A percentile compares a stretch with the other conserved stretches of the same genome.
phyloP scores from a whole-genome alignment of 2,329 filamentous ascomycete genomes.

The Tetracladium maxilliforme region DNA sequence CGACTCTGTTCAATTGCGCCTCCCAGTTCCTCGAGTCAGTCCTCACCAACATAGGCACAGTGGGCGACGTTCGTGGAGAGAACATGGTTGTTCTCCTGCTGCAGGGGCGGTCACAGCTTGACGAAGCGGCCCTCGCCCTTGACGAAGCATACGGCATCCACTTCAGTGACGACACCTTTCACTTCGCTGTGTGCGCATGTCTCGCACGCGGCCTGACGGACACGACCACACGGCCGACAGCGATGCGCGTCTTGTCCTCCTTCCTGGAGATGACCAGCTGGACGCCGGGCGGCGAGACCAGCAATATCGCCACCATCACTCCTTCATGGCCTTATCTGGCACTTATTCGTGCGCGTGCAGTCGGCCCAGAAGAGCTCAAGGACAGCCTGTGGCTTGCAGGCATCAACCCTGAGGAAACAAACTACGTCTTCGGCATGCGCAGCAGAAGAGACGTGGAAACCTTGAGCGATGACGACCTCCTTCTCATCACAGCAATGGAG shows the following conservation, averaged over 20 bases:
- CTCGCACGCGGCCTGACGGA: conserved; percentile 50
- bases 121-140: conserved; percentile 44
- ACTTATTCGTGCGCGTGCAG: conserved; percentile 40
- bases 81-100: conserved; percentile 45
- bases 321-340: conserved; percentile 51
- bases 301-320: conserved; percentile 21
- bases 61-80: conserved; percentile 41
- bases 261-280: conserved; percentile 38
- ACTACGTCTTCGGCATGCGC: conserved; percentile 24
- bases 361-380: conserved; percentile 41
- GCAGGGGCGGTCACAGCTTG: conserved; percentile 42
- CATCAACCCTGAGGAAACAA: conserved; percentile 18
- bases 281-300: conserved; percentile 11
- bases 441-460: conserved; percentile 25
- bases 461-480: conserved; percentile 44
- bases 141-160: conserved; percentile 53
- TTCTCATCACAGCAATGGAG: conserved; percentile 48
- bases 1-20: conserved; percentile 48
- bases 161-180: conserved; percentile 49
- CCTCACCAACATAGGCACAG: conserved; percentile 46
- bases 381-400: conserved; percentile 48
- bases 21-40: conserved; percentile 51
- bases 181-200: conserved; percentile 51
- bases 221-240: conserved; percentile 39
- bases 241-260: conserved; percentile 44